Percentiles rank a stretch among this genome's conserved stretches.
phyloP scores from a whole-genome alignment of 225 moss, liverwort and hornwort genomes.

The Sphagnum contortum region DNA sequence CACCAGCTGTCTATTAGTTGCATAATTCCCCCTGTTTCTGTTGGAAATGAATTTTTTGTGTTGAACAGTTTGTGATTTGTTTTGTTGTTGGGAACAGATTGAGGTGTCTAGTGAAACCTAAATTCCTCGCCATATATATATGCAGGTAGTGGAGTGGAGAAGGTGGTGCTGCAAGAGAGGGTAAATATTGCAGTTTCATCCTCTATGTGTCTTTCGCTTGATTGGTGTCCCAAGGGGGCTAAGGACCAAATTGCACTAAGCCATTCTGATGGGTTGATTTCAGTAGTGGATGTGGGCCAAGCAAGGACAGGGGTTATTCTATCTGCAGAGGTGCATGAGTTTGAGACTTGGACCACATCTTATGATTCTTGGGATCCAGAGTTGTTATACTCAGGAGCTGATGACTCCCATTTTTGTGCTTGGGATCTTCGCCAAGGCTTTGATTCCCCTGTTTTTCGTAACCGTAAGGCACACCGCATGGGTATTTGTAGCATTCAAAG shows the following conservation, averaged over 20 bases:
- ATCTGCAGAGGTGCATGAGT: slow-evolving; percentile 58
- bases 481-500: slow-evolving; percentile 77
- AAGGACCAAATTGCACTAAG: slow-evolving; percentile 43
- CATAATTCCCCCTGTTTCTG: no score
- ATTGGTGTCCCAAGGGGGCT: slow-evolving; percentile 40
- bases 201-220: slow-evolving; percentile 83
- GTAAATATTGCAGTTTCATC: slow-evolving; percentile 14
- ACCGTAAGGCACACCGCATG: slow-evolving; percentile 67
- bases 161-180: slow-evolving; percentile 20
- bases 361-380: slow-evolving; percentile 49
- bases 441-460: slow-evolving; percentile 28
- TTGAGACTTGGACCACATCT: slow-evolving; percentile 61
- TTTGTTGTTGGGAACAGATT: no score
- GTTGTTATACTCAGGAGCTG: slow-evolving; percentile 68
- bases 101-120: no score
- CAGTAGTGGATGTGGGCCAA: slow-evolving; percentile 29
- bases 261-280: slow-evolving; percentile 60
- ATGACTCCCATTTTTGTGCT: slow-evolving; percentile 69
- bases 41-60: no score
- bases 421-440: slow-evolving; percentile 62
- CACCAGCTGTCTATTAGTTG: no score
- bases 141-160: slow-evolving; percentile 14
- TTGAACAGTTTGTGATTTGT: no score
- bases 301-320: slow-evolving; percentile 17
- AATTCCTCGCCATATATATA: background rate